A percentile compares a stretch with the other conserved stretches of the same genome.
Conservation (phyloP, 2,329 filamentous ascomycete genomes). For the Eutypa lata region DNA sequence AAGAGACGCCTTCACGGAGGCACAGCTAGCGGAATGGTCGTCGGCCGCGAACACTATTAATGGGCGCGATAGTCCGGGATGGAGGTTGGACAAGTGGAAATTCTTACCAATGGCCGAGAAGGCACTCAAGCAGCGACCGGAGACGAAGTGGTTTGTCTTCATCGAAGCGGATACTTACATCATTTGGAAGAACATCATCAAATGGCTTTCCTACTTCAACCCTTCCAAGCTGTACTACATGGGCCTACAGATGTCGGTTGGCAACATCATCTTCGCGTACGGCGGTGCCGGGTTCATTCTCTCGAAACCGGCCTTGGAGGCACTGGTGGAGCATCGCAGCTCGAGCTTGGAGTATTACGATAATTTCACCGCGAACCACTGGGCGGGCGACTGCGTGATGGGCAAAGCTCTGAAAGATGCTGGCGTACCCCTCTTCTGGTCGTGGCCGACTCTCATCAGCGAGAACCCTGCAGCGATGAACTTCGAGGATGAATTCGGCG, state of each 20-base stretch:
- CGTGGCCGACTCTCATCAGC: constrained; percentile 43
- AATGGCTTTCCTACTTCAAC: constrained; percentile 51
- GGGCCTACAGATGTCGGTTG: constrained; percentile 51
- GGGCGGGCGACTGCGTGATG: constrained; percentile 49
- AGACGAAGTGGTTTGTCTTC: constrained; percentile 58
- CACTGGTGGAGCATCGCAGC: constrained; percentile 38
- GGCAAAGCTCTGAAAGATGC: constrained; percentile 43
- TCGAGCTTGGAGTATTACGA: constrained; percentile 39
- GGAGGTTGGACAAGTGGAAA: constrained; percentile 58
- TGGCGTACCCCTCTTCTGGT: constrained; percentile 40
- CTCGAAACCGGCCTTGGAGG: constrained; percentile 46
- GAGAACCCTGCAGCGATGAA: constrained; percentile 39
- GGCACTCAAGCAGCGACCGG: constrained; percentile 34
- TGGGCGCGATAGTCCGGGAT: constrained; percentile 41
- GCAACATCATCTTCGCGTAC: constrained; percentile 47
- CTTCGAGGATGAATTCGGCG: constrained; percentile 37
- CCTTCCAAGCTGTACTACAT: constrained; percentile 46
- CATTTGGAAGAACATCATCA: constrained; percentile 48
- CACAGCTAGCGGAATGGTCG: constrained; percentile 25
- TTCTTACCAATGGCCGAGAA: constrained; percentile 53
- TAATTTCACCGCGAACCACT: constrained; percentile 41
- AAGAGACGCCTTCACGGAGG: constrained; percentile 36
- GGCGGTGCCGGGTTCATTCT: constrained; percentile 52
- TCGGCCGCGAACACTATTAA: constrained; percentile 24
- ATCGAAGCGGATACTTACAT: constrained; percentile 58